phyloP scores from a whole-genome alignment of 2,329 filamentous ascomycete genomes.

The Paecilomyces variotii region DNA sequence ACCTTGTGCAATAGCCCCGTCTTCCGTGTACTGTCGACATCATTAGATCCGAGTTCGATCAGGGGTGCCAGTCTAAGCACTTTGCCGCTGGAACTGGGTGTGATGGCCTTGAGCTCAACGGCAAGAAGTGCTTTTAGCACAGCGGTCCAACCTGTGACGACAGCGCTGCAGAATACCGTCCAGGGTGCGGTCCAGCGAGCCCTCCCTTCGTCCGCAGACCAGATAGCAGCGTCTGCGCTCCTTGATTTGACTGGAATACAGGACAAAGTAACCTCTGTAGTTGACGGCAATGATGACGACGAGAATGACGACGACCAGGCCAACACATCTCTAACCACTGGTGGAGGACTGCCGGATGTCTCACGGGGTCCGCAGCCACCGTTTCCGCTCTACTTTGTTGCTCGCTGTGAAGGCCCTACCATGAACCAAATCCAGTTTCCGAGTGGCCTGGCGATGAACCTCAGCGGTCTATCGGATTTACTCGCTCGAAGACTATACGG shows the following conservation, averaged over 20 bases:
- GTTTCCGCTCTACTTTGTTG: conserved; percentile 33
- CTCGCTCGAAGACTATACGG: conserved; percentile 50
- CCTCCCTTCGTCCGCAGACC: background rate
- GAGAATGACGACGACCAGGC: conserved; percentile 31
- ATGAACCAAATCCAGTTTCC: conserved; percentile 31
- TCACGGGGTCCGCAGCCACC: conserved; percentile 25
- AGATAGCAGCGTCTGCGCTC: background rate
- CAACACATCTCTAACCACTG: conserved; percentile 25
- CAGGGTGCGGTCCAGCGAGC: conserved; percentile 2
- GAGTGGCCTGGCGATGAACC: conserved; percentile 48
- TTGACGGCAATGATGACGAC: conserved; percentile 21
- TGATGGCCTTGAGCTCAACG: conserved; percentile 36
- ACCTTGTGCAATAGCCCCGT: conserved; percentile 58
- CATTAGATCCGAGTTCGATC: conserved; percentile 52
- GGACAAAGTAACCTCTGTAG: background rate
- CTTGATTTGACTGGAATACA: background rate
- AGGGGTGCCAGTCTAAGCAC: conserved; percentile 58
- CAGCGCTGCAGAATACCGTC: conserved; percentile 18
- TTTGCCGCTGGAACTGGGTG: conserved; percentile 57
- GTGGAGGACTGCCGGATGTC: conserved; percentile 18
- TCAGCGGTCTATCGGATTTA: conserved; percentile 46
- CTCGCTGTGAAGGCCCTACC: conserved; percentile 44
- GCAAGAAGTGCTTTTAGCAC: conserved; percentile 27
- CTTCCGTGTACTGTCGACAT: conserved; percentile 61
- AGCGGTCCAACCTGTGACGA: conserved; percentile 15